Base-by-base conservation (phyloP, 2,329 filamentous ascomycete genomes). In the Phoma sp. region DNA sequence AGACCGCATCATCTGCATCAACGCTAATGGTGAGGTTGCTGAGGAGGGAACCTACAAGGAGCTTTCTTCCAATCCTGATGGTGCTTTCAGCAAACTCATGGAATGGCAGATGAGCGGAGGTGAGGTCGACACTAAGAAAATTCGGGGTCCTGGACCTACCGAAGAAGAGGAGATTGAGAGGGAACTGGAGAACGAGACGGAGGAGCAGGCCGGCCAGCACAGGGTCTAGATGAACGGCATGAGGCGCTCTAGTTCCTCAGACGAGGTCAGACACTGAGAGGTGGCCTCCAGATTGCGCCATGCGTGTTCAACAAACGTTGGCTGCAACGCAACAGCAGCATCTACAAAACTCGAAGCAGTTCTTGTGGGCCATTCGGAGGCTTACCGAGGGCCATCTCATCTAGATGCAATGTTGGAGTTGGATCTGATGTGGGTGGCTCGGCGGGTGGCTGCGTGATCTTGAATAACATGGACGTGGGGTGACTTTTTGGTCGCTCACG, bases 31-130 rank as follows among this genome's bases (percentile, higher is more conserved):
- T 59, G 88, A 84, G 53, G 93, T 99, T 3, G 95, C 93, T 2
- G 93, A 99, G 74, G 90, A 90, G 60, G 95, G 95, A 51, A 89
- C 88, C 53, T 99, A 96, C 73, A 78, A 83, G 20, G 84, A 92
- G 60, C 83, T 99, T 18, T 90, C 88, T 46, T 81, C 84, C 5
- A 86, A 91, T 55, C 83, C 84, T 14, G 80, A 89, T 9, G 96
- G 93, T 46, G 92, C 93, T 2, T 99, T 99, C 71, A 93, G 88
- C 66, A 95, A 90, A 77, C 81, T 99, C 47, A 99, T 99, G 95
- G 93, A 98, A 76, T 98, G 93, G 93, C 95, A 99, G 78, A 90
- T 98, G 86, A 95, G 84, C 66, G 93, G 93, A 11, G 89, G 90
- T 7, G 92, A 96, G 28, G 58, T 60, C 7, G 65, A 65, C 15